phyloP scores from a whole-genome alignment of 768 basidiomycete genomes.

The Candolleomyces eurysporus region DNA sequence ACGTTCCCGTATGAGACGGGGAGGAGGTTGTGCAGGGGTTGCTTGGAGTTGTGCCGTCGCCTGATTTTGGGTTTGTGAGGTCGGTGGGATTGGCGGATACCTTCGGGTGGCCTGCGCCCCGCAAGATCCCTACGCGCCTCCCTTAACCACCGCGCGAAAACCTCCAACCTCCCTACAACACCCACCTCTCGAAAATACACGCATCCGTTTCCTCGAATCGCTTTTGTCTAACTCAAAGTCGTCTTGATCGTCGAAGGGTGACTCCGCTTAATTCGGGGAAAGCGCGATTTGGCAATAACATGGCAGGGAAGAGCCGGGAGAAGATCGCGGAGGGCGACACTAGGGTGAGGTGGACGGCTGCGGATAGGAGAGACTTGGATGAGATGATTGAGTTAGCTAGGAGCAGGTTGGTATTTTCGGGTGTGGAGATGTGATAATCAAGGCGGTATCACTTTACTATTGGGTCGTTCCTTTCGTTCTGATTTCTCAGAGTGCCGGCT shows the following conservation, averaged over 20 bases:
- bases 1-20: conserved; percentile 70
- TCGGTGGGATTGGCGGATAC: conserved; percentile 79
- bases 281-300: conserved; percentile 65
- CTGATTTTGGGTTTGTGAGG: conserved; percentile 83
- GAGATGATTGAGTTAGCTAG: conserved; percentile 76
- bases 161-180: conserved; percentile 31
- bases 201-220: conserved; percentile 71
- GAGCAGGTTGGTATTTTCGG: conserved; percentile 81
- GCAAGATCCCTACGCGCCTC: conserved; percentile 28
- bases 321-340: conserved; percentile 40
- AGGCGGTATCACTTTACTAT: too few relatives aligned
- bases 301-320: conserved; percentile 53
- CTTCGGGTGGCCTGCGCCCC: conserved; percentile 67
- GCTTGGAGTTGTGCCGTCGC: conserved; percentile 52
- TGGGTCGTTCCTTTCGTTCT: too few relatives aligned
- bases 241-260: conserved; percentile 85
- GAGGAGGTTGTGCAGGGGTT: conserved; percentile 76
- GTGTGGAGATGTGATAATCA: conserved; percentile 41
- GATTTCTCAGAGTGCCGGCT: too few relatives aligned
- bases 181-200: conserved; percentile 60
- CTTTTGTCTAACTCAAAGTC: conserved; percentile 82
- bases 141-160: neutral
- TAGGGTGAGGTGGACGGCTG: conserved; percentile 66
- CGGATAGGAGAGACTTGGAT: conserved; percentile 77
- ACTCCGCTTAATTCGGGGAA: conserved; percentile 68